Evolutionary conservation across 495 filamentous ascomycete genomes (phyloP).

Genomic region (Penicillium flavigenum): DNA sequence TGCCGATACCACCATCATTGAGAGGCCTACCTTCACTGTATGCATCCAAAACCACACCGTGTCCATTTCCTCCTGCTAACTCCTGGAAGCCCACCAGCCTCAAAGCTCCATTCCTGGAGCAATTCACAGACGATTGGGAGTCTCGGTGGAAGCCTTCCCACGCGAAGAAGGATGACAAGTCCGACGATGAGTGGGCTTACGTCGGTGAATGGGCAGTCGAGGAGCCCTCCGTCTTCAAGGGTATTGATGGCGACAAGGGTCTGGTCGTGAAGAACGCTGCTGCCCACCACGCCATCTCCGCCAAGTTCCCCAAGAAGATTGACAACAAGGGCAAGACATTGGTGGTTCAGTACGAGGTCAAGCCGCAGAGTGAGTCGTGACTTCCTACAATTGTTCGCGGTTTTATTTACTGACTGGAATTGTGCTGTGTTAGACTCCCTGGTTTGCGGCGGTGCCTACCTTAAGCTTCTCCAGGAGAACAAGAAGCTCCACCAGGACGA

Average conservation of each 20-base stretch:
- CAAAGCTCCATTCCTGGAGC: slow-evolving; percentile 94
- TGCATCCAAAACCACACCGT: slow-evolving; percentile 33
- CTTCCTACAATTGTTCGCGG: not conserved
- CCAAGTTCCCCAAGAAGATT: slow-evolving; percentile 95
- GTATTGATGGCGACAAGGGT: slow-evolving; percentile 93
- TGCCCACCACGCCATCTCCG: slow-evolving; percentile 98
- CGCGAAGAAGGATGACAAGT: slow-evolving; percentile 90
- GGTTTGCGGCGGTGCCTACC: slow-evolving; percentile 97
- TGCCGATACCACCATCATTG: slow-evolving; percentile 55
- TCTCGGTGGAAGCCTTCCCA: slow-evolving; percentile 87
- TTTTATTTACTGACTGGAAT: not conserved
- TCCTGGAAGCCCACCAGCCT: slow-evolving; percentile 69
- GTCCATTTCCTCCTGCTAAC: slow-evolving; percentile 19
- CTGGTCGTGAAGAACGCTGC: slow-evolving; percentile 95
- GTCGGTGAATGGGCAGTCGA: slow-evolving; percentile 96
- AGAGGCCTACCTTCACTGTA: slow-evolving; percentile 87
- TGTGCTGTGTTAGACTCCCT: slow-evolving; percentile 65
- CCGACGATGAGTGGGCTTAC: slow-evolving; percentile 96
- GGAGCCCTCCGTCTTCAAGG: slow-evolving; percentile 89
- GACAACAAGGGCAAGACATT: slow-evolving; percentile 96
- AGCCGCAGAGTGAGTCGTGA: slow-evolving; percentile 82
- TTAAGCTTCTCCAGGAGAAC: slow-evolving; percentile 98
- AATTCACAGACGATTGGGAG: slow-evolving; percentile 96
- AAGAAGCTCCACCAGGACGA: slow-evolving; percentile 95
- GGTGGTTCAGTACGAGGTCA: slow-evolving; percentile 99